A percentile compares a stretch with the other conserved stretches of the same genome.
Conservation (phyloP, 768 basidiomycete species). For the Phaffia australis region DNA sequence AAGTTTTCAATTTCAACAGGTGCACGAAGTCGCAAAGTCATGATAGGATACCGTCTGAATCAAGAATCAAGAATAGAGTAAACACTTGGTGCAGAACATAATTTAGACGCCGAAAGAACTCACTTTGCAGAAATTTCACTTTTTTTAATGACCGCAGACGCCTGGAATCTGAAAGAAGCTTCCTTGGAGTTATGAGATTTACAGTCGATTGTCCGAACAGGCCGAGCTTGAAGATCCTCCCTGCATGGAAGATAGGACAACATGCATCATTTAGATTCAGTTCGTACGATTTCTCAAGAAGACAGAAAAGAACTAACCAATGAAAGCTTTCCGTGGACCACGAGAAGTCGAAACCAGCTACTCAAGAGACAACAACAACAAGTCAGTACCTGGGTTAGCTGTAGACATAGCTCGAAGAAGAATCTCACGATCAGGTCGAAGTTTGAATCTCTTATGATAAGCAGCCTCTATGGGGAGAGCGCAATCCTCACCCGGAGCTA, state of each 20-base stretch:
- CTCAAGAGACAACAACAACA: not conserved
- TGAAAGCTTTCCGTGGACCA: constrained; percentile 72
- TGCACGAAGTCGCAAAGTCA: constrained; percentile 74
- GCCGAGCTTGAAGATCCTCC: constrained; percentile 68
- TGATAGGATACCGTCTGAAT: constrained; percentile 66
- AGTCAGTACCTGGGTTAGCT: not conserved
- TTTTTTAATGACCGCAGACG: constrained; percentile 68
- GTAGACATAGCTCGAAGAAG: not conserved
- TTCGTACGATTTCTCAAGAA: too few relatives aligned
- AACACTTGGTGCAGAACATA: not conserved
- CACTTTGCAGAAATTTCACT: constrained; percentile 51
- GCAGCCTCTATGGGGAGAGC: constrained; percentile 84
- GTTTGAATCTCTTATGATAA: constrained; percentile 62
- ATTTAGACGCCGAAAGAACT: constrained; percentile 27
- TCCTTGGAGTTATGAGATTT: constrained; percentile 68
- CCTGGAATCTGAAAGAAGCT: constrained; percentile 87
- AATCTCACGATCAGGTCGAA: constrained; percentile 82
- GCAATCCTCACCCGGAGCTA: constrained; percentile 75
- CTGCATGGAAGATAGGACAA: too few relatives aligned
- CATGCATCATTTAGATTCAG: too few relatives aligned
- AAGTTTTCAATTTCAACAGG: constrained; percentile 93
- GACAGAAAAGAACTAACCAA: constrained; percentile 39
- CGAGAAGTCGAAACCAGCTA: constrained; percentile 92
- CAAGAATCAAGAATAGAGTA: constrained; percentile 1
- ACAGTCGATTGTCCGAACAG: constrained; percentile 66